Conservation (phyloP, 805 yeast species). For the Wickerhamiella australiensis region DNA sequence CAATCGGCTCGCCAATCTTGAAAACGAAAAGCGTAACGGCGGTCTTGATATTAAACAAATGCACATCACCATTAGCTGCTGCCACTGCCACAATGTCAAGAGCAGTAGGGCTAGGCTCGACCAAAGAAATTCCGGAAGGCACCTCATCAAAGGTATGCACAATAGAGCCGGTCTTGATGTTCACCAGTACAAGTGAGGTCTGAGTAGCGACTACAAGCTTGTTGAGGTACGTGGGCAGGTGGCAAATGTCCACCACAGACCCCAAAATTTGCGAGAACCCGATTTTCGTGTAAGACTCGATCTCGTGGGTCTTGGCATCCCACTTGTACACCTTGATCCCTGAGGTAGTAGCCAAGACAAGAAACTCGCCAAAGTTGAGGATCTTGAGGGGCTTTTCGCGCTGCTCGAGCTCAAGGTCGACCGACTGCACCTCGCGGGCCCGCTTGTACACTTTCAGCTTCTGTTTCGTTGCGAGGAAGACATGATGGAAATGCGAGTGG, state of each 20-base stretch:
- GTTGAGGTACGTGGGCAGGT: constrained; percentile 86
- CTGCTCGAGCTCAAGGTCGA: constrained; percentile 26
- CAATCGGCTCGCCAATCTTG: constrained; percentile 31
- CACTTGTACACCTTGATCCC: constrained; percentile 44
- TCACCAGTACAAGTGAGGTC: constrained; percentile 47
- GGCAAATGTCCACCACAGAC: constrained; percentile 53
- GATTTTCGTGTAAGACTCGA: constrained; percentile 58
- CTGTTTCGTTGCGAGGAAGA: constrained; percentile 63
- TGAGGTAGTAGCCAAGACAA: constrained; percentile 41
- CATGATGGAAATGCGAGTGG: constrained; percentile 71
- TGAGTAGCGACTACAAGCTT: constrained; percentile 77
- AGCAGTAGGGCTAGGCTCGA: constrained; percentile 67
- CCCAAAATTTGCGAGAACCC: constrained; percentile 54
- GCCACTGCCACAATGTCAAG: constrained; percentile 77
- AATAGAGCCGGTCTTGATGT: constrained; percentile 64
- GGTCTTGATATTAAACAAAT: constrained; percentile 54
- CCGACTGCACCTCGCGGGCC: constrained; percentile 48
- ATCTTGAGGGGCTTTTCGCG: constrained; percentile 38
- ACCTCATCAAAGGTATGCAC: constrained; percentile 45
- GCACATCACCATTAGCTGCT: constrained; percentile 51
- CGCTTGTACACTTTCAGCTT: constrained; percentile 68
- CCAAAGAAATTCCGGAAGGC: constrained; percentile 47
- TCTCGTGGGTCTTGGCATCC: constrained; percentile 35
- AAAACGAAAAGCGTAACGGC: constrained; percentile 44
- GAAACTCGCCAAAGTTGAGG: constrained; percentile 62